Conservation (phyloP, 768 basidiomycete genomes). For the Nevesoporus exiguus region DNA sequence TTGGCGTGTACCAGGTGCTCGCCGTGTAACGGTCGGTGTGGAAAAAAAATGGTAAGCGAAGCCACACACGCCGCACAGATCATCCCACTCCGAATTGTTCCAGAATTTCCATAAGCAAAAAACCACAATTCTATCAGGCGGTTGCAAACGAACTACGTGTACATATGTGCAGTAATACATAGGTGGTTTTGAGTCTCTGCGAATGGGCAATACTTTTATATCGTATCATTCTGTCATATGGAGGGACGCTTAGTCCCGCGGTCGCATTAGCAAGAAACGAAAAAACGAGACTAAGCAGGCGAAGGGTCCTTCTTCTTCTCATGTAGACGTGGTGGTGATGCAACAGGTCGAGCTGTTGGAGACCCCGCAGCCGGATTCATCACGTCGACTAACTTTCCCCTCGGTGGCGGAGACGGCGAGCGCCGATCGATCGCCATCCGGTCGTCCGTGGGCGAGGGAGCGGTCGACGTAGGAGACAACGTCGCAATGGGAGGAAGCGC, state of each 20-base stretch:
- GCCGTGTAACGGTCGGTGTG: neutral
- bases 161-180: constrained; percentile 31
- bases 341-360: constrained; percentile 48
- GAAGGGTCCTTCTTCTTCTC: constrained; percentile 33
- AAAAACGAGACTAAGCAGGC: constrained; percentile 16
- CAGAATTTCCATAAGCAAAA: neutral
- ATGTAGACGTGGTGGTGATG: constrained; percentile 49
- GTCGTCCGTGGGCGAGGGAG: constrained; percentile 49
- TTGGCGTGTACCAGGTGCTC: too few species aligned
- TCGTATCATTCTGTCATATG: constrained; percentile 17
- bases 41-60: neutral
- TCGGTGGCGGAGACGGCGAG: constrained; percentile 48
- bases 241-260: constrained; percentile 1
- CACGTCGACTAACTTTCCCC: constrained; percentile 51
- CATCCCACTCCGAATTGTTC: neutral
- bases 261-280: constrained; percentile 13
- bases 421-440: constrained; percentile 37
- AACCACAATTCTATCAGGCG: constrained; percentile 13
- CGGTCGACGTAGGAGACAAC: constrained; percentile 57
- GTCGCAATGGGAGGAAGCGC: constrained; percentile 71
- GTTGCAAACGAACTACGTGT: constrained; percentile 23
- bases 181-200: constrained; percentile 17
- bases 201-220: constrained; percentile 24
- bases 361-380: constrained; percentile 49
- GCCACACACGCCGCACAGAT: neutral